phyloP scores from a whole-genome alignment of 2,329 filamentous ascomycete genomes.

The Harringtonia aguacate region DNA sequence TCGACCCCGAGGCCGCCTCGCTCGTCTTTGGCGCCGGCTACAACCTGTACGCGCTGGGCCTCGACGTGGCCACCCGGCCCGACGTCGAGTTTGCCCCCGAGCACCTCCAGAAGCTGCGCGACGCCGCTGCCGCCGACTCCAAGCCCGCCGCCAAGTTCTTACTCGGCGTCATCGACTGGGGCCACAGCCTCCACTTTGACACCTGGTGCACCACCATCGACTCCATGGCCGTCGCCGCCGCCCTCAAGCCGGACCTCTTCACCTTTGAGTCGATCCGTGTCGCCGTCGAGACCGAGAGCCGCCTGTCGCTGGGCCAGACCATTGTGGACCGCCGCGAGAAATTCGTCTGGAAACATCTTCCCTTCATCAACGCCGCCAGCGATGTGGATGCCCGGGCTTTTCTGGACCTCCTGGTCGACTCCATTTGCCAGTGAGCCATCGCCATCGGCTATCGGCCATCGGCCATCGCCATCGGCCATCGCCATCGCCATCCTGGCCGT shows the following conservation, averaged over 20 bases:
- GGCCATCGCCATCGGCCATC: too few species aligned
- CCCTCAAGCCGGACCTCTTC: not conserved
- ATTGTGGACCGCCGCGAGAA: conserved; percentile 2
- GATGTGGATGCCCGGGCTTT: not conserved
- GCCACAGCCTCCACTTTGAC: conserved; percentile 1
- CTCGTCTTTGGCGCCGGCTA: conserved; percentile 1
- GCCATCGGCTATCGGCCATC: too few species aligned
- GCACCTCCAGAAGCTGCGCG: not conserved
- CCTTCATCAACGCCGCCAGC: not conserved
- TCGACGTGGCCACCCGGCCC: conserved; percentile 2
- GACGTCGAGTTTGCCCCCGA: conserved; percentile 1
- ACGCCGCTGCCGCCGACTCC: not conserved
- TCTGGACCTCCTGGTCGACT: not conserved
- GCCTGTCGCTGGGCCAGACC: not conserved
- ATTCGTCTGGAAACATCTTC: conserved; percentile 2
- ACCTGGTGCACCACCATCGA: conserved; percentile 4
- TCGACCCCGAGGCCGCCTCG: conserved; percentile 3
- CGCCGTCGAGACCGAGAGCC: conserved; percentile 2
- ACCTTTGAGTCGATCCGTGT: conserved; percentile 1
- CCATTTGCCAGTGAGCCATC: not conserved
- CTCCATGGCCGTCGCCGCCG: conserved; percentile 2
- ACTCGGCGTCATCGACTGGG: conserved; percentile 4
- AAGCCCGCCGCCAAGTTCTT: not conserved
- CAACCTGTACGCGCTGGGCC: not conserved
- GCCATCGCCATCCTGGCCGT: too few species aligned